These are phyloP conservation scores for Ilyonectria mors-panacis DNA, from an alignment of 2,329 filamentous ascomycete species.

Conservation along the genomic window DNA sequence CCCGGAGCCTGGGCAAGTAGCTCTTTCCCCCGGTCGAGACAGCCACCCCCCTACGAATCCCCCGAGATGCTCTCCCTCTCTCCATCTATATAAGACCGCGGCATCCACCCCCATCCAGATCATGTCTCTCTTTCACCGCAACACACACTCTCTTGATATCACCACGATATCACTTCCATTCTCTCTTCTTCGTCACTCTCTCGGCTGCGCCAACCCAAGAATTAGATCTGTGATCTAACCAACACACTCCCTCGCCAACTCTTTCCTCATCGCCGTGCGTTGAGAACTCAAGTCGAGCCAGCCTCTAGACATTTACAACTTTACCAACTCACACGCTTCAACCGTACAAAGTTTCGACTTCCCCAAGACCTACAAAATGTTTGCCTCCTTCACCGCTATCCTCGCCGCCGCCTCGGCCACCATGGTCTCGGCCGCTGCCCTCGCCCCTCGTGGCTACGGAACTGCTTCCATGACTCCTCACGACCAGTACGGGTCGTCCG, in stretches of 20 bases:
- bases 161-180: conserved; percentile 40
- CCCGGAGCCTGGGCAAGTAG: conserved; percentile 26
- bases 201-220: conserved; percentile 45
- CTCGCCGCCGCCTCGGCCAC: conserved; percentile 49
- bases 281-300: conserved; percentile 48
- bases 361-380: conserved; percentile 44
- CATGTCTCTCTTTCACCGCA: conserved; percentile 27
- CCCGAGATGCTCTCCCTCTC: conserved; percentile 25
- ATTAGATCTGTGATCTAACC: conserved; percentile 50
- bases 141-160: conserved; percentile 39
- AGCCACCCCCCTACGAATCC: conserved; percentile 24
- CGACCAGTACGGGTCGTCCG: conserved; percentile 62
- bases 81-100: conserved; percentile 40
- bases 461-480: conserved; percentile 66
- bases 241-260: conserved; percentile 38
- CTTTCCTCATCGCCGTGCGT: conserved; percentile 48
- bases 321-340: conserved; percentile 31
- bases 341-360: conserved; percentile 33
- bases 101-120: conserved; percentile 35
- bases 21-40: conserved; percentile 34
- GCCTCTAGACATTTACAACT: conserved; percentile 37
- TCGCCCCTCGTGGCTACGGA: conserved; percentile 47
- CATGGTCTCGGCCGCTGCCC: conserved; percentile 48
- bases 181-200: conserved; percentile 40
- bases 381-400: conserved; percentile 50